Evolutionary conservation across 2,329 filamentous ascomycete genomes (phyloP), one percentile per base, ranked within the genome.

Genomic region (Rhexocercosporidium sp.): DNA sequence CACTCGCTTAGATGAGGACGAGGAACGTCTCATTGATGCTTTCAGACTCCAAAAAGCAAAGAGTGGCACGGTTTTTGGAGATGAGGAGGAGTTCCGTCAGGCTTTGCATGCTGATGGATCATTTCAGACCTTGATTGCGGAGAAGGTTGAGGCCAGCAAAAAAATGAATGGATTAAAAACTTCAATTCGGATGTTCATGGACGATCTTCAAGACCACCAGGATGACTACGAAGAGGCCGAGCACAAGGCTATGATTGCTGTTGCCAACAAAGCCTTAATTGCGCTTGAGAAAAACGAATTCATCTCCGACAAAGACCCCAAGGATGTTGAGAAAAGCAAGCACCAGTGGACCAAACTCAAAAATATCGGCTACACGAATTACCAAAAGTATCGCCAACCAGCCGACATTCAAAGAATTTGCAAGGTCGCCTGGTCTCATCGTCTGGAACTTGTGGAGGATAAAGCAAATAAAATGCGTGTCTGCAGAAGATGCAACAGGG

Each of bases 121-220:
- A 11, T 57, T 57, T 20, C 37, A 39, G 20, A 0, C 12, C n/a
- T 22, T 39, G 11, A 7, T 25, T 4, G 5, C 20, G 20, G 54
- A 57, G 20, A 9, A 25, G 1, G 2, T 39, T 22, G n/a, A 57
- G 20, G 54, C 54, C 9, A 20, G 16, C 31, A 57, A 39, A 20
- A 14, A 57, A 14, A 16, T 57, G 31, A 20, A 25, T 6, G 34
- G 18, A 14, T 41, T 37, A 11, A 57, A 57, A 34, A 39, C n/a
- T 4, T 57, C 54, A 18, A 39, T 57, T 41, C n/a, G 54, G 37
- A 39, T 39, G 34, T 37, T 41, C 34, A 57, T 57, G 54, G 54
- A 39, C n/a, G 6, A 39, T 11, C 34, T 57, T 39, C 54, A 57
- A 57, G 54, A 39, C 18, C n/a, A 39, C 12, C 54, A 57, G n/a